Base-by-base conservation (phyloP, 331 rosid genomes). In the Saraca asoca region DNA sequence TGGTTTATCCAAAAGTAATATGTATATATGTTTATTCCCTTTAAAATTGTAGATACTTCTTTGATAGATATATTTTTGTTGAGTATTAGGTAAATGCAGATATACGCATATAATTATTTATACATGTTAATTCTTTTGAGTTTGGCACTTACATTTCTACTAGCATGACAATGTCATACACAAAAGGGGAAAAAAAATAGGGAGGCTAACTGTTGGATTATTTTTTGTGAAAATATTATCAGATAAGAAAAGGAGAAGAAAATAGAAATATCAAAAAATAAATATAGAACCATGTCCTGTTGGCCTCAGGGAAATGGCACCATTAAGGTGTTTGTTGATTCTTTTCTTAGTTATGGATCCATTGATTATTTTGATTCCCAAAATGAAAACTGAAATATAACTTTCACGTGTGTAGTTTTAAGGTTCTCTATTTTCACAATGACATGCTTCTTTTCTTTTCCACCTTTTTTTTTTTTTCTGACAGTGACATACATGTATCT, bases 181-280 rank as follows among this genome's bases (percentile, higher is more conserved):
- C n/a, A 56, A 56, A 56, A 58, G 58, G 58, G n/a, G n/a, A 24
- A 24, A 54, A 38, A 16, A 41, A 60, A 19, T 11, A 4, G 12
- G 11, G 12, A 34, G 13, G 14, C 46, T 12, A 41, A 60, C n/a
- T 35, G 35, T 10, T 57, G 43, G 18, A 10, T 44, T 4, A 0
- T 15, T 34, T 33, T 56, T 20, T 5, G 13, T 12, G 41, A 41
- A 20, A 24, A 24, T 14, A 5, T 24, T 62, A 45, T 45, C 56
- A 46, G 10, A 31, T 46, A 4, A 46, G 18, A 9, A 12, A 63
- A 45, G 24, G 20, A n/a, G 16, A 7, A 62, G 41, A 24, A 29
- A 44, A 6, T 44, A n/a, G 8, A 62, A 24, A 20, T 45, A 7
- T 24, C 51, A 45, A 45, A 15, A 35, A 9, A 34, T 9, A 16